phyloP scores from a whole-genome alignment of 2,329 filamentous ascomycete species.

The Tolypocladium amazonense region DNA sequence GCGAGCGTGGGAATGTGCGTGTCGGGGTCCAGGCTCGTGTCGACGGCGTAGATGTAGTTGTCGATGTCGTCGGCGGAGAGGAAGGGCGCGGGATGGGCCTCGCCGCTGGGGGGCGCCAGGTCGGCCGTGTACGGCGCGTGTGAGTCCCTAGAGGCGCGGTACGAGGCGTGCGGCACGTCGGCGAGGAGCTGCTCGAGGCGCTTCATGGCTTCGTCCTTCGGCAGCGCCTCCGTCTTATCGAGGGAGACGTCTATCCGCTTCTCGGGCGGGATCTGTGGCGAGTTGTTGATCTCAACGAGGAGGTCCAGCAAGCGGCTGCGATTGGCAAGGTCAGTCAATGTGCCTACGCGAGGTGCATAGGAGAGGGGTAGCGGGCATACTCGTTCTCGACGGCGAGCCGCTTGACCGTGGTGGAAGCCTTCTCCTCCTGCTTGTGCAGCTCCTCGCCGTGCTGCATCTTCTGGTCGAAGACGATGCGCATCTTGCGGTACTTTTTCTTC shows the following conservation, averaged over 20 bases:
- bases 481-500: conserved; percentile 95
- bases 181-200: conserved; percentile 38
- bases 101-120: conserved; percentile 37
- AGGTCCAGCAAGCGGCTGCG: conserved; percentile 77
- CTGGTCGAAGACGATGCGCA: conserved; percentile 68
- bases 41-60: conserved; percentile 59
- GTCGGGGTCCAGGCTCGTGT: conserved; percentile 36
- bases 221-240: conserved; percentile 23
- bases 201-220: conserved; percentile 33
- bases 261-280: conserved; percentile 62
- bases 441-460: conserved; percentile 73
- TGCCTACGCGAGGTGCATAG: not conserved
- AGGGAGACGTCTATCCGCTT: conserved; percentile 63
- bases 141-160: conserved; percentile 46
- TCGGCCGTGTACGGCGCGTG: conserved; percentile 47
- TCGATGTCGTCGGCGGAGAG: conserved; percentile 61
- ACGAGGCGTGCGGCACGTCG: conserved; percentile 41
- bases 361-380: conserved; percentile 38
- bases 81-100: conserved; percentile 52
- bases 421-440: conserved; percentile 71
- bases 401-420: conserved; percentile 70
- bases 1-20: conserved; percentile 39
- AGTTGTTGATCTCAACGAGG: conserved; percentile 81
- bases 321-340: conserved; percentile 5
- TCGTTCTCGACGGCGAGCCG: conserved; percentile 86